Evolutionary conservation across 441 rosid genomes (phyloP).

Genomic region (Populus hybrid): DNA sequence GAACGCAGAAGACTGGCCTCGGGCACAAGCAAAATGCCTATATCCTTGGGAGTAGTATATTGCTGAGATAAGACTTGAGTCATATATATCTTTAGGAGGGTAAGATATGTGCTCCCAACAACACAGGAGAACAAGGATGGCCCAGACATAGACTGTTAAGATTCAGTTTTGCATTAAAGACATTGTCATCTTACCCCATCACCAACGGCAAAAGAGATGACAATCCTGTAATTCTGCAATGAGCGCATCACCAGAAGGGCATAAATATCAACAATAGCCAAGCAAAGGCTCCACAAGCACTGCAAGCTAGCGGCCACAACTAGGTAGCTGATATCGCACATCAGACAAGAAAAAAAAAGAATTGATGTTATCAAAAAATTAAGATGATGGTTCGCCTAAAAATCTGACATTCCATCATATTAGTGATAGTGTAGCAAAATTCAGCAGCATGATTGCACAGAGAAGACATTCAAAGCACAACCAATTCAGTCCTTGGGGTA

Average conservation of each 20-base stretch:
- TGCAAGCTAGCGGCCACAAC: slow-evolving; percentile 78
- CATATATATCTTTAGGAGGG: background rate
- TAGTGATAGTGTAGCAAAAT: background rate
- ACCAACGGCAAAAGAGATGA: slow-evolving; percentile 53
- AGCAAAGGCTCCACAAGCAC: slow-evolving; percentile 61
- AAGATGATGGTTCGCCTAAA: background rate
- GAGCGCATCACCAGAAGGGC: slow-evolving; percentile 47
- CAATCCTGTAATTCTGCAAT: slow-evolving; percentile 48
- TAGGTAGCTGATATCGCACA: slow-evolving; percentile 56
- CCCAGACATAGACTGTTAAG: background rate
- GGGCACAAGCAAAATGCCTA: background rate
- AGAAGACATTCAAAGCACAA: background rate
- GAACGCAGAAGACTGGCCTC: background rate
- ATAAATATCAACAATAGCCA: slow-evolving; percentile 41
- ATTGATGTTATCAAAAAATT: slow-evolving; percentile 19
- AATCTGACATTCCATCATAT: background rate
- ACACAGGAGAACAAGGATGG: background rate
- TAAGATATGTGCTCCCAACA: background rate
- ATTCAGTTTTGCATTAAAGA: background rate
- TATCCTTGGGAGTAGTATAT: background rate
- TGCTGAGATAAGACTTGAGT: background rate
- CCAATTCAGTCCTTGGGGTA: background rate
- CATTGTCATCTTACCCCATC: slow-evolving; percentile 62
- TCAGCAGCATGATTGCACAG: background rate
- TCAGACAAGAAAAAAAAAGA: slow-evolving; percentile 6